Base-by-base conservation (phyloP, 1,139 yeast species). In the Candida buenavistaensis region DNA sequence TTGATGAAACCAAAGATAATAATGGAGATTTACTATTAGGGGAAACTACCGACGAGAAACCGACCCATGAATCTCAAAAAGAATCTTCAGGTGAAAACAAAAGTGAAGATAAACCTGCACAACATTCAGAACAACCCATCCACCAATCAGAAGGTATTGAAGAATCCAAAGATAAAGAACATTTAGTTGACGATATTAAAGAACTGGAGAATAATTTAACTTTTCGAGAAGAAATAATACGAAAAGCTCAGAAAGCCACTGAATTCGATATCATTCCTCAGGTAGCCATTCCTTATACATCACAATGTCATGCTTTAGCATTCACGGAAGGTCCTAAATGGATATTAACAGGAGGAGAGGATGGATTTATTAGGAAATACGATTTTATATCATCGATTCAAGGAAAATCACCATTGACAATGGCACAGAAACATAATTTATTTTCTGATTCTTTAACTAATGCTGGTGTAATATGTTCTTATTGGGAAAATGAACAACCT, bases 401-500 rank as follows among this genome's bases (percentile, higher is more conserved):
- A 49, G 97, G 97, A n/a, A 86, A 85, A 51, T 68, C 85, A 5
- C 94, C 95, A 3, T 64, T 92, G 37, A 92, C 98, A 0, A 86
- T 89, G 50, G 90, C 96, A 2, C 98, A 92, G 56, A 79, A 79
- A 50, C 98, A 92, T 57, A 86, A 88, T 33, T 24, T 40, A 19
- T 67, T 88, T 40, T 24, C 41, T 4, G 99, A 92, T 55, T 77
- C 95, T 0, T 77, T 92, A 24, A 75, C 85, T 15, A 83, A 80
- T 48, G 92, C 92, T 0, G 98, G 97, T 4, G 83, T 87, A 2
- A 63, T 90, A 10, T 60, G 75, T 21, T 82, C 95, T 0, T 92
- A 88, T 60, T 92, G 97, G 97, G 97, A 90, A 52, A 94, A 92
- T 57, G 98, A 90, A 58, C 86, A 88, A 52, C 96, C 96, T 0